Base-by-base conservation (phyloP, 176 grass and related monocot genomes). In the Typha latifolia region DNA sequence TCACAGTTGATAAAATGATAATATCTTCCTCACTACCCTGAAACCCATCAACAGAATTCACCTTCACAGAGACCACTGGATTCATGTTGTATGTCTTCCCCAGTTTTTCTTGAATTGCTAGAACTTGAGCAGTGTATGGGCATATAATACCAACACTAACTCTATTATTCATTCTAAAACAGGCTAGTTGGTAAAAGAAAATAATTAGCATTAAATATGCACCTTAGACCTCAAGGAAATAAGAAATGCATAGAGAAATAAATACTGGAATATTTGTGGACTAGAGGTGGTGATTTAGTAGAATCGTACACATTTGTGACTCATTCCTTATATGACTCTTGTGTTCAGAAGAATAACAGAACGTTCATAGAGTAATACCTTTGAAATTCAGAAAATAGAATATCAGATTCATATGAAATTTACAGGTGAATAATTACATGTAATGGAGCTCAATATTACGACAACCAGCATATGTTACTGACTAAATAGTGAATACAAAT, bases 41-140 rank as follows among this genome's bases (percentile, higher is more conserved):
- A 82, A 91, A 85, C n/a, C 89, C 89, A 59, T 91, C 89, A 49
- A 91, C 89, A 1, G 89, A 84, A n/a, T 72, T 77, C 7, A 88
- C 84, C 79, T 88, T 88, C 68, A 91, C 75, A 1, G 81, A 66
- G 74, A 88, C 81, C 0, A 21, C 48, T 0, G 3, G 3, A 27
- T 81, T 32, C 70, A 3, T 31, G 13, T 55, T 64, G 18, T 73
- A 84, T 26, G 3, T 34, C 65, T 47, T 79, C 32, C 55, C 68
- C 7, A 85, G 56, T 78, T 82, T 85, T 61, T 78, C 85, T 61
- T 84, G 59, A 47, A 79, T 85, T 61, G 78, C 80, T 0, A 66
- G 72, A 12, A 88, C 81, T 71, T 88, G 85, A 12, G 81, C 77
- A 18, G 75, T 81, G 80, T 87, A 84, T 37, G 85, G 80, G 49